phyloP scores from a whole-genome alignment of 163 green algal species.

The Chloromonas sp. region DNA sequence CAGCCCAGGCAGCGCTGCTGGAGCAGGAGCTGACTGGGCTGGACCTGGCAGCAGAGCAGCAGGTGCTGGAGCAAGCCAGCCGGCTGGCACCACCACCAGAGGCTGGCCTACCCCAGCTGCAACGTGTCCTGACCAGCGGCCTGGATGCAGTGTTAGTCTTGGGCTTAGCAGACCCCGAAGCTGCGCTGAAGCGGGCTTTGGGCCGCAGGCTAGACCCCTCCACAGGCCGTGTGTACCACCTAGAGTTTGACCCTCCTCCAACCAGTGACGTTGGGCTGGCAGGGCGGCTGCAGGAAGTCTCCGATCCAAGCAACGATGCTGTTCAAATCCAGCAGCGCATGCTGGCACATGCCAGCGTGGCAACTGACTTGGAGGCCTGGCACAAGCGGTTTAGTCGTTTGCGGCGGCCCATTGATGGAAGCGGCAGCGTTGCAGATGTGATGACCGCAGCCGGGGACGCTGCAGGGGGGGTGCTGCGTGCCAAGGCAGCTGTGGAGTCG shows the following conservation, averaged over 20 bases:
- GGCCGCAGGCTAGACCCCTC: conserved; percentile 60
- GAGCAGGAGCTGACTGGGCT: conserved; percentile 68
- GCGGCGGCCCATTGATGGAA: conserved; percentile 35
- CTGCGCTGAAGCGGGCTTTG: conserved; percentile 52
- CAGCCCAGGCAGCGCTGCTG: conserved; percentile 39
- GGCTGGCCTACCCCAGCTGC: conserved; percentile 24
- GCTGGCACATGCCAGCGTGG: conserved; percentile 21
- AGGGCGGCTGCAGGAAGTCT: conserved; percentile 46
- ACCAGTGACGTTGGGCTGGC: conserved; percentile 52
- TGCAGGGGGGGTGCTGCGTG: conserved; percentile 35
- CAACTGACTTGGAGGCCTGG: conserved; percentile 38
- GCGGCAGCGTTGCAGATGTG: conserved; percentile 31
- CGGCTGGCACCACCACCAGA: conserved; percentile 47
- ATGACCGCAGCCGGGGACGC: conserved; percentile 32
- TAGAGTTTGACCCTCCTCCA: conserved; percentile 66
- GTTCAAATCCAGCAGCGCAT: conserved; percentile 51
- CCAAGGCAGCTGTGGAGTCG: conserved; percentile 42
- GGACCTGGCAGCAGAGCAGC: conserved; percentile 51
- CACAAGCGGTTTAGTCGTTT: conserved; percentile 49
- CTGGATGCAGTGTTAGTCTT: conserved; percentile 66
- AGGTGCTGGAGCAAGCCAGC: conserved; percentile 30
- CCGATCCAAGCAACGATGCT: conserved; percentile 26
- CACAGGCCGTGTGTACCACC: conserved; percentile 66
- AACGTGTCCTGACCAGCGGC: conserved; percentile 38
- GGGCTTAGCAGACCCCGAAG: conserved; percentile 36